Percentiles rank a stretch among this genome's conserved stretches.
Evolutionary conservation across 2,329 filamentous ascomycete genomes (phyloP).

Genomic region (Pezicula rhizophila): DNA sequence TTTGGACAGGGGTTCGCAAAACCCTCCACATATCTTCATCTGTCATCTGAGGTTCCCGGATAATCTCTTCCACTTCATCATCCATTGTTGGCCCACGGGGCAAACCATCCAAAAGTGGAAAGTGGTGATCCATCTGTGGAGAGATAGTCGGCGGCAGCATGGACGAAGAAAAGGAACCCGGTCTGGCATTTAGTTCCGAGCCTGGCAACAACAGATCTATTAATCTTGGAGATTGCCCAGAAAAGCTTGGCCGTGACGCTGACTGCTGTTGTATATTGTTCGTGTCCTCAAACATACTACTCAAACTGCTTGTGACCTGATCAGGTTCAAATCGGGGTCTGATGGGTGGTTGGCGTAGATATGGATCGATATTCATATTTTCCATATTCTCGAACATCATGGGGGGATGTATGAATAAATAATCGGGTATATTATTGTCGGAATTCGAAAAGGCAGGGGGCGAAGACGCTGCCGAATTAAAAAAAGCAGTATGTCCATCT

Average conservation of each 20-base stretch:
- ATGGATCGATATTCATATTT: constrained; percentile 23
- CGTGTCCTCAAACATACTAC: constrained; percentile 30
- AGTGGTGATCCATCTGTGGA: constrained; percentile 18
- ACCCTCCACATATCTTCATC: constrained; percentile 22
- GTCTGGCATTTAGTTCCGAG: constrained; percentile 36
- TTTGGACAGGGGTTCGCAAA: constrained; percentile 13
- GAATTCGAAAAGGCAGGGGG: constrained; percentile 12
- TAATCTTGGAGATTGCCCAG: constrained; percentile 41
- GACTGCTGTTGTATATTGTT: constrained; percentile 22
- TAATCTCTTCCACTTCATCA: constrained; percentile 50
- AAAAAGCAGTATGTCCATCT: constrained; percentile 21
- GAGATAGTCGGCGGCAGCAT: constrained; percentile 20
- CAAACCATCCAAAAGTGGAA: constrained; percentile 14
- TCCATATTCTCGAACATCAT: constrained; percentile 20
- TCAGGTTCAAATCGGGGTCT: constrained; percentile 27
- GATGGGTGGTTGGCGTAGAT: constrained; percentile 10
- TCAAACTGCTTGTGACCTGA: constrained; percentile 29
- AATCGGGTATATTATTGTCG: constrained; percentile 13
- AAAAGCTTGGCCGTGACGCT: constrained; percentile 28
- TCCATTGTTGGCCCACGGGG: constrained; percentile 28
- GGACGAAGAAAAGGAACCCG: constrained; percentile 7
- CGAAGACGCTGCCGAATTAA: constrained; percentile 20
- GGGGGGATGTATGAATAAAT: constrained; percentile 19
- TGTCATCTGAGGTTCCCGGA: constrained; percentile 29
- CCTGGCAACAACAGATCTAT: constrained; percentile 42